Evolutionary conservation across 345 rosid species (phyloP).

Genomic region (Aurinia saxatilis): DNA sequence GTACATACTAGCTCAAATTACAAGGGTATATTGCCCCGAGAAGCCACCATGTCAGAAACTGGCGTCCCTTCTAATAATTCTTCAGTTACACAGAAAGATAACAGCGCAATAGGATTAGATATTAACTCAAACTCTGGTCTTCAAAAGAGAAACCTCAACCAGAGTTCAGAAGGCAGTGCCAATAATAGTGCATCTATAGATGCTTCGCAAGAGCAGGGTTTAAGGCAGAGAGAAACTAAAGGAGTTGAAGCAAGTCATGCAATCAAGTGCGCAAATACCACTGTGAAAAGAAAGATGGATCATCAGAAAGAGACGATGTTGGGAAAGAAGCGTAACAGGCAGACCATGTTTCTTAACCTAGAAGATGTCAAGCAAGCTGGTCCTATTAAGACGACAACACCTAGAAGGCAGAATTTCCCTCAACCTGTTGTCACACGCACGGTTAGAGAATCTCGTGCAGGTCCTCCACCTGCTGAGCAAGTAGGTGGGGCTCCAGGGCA

Average conservation of each 20-base stretch:
- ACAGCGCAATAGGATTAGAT: slow-evolving; percentile 31
- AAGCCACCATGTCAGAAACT: slow-evolving; percentile 22
- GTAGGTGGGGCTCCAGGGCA: slow-evolving; percentile 45
- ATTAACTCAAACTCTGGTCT: slow-evolving; percentile 17
- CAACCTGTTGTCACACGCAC: slow-evolving; percentile 56
- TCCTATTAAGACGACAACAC: slow-evolving; percentile 60
- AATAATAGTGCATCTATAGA: slow-evolving; percentile 32
- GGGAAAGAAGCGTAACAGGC: slow-evolving; percentile 92
- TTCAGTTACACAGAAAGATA: slow-evolving; percentile 30
- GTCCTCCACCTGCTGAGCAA: slow-evolving; percentile 43
- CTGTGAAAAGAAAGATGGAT: slow-evolving; percentile 79
- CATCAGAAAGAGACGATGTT: slow-evolving; percentile 94
- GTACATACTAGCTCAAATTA: slow-evolving; percentile 2
- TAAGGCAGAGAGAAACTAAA: slow-evolving; percentile 63
- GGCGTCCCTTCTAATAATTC: slow-evolving; percentile 31
- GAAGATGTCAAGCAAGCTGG: slow-evolving; percentile 97
- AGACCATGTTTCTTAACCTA: slow-evolving; percentile 80
- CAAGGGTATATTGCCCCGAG: slow-evolving; percentile 33
- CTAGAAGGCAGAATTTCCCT: slow-evolving; percentile 63
- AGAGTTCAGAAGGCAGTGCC: slow-evolving; percentile 39
- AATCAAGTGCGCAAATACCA: slow-evolving; percentile 56
- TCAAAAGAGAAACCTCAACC: slow-evolving; percentile 32
- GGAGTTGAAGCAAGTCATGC: slow-evolving; percentile 82
- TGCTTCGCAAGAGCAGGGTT: slow-evolving; percentile 38
- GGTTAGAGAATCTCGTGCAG: slow-evolving; percentile 61